Percentiles rank a stretch among this genome's conserved stretches.
phyloP scores from a whole-genome alignment of 1,284 basidiomycete species.

The Phaffia rhodozyma region DNA sequence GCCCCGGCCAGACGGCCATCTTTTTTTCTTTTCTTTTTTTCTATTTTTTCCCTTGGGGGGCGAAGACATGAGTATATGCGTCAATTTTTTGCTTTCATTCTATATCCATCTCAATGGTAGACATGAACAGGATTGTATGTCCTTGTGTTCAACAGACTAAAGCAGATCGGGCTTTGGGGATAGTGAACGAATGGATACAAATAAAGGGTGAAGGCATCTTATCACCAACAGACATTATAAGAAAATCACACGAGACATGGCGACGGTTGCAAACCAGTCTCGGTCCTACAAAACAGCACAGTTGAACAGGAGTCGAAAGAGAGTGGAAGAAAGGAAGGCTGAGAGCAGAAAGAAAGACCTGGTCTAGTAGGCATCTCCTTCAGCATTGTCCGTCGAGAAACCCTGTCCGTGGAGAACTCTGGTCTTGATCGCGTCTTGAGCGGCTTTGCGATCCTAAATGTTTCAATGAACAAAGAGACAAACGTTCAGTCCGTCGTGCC shows the following conservation, averaged over 20 bases:
- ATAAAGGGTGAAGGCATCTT: too few species aligned
- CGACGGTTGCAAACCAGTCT: constrained; percentile 12
- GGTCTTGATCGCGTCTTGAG: constrained; percentile 30
- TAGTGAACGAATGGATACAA: too few species aligned
- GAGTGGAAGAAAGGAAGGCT: not conserved
- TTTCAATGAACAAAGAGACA: not conserved
- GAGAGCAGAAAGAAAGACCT: not conserved
- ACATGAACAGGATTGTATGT: too few species aligned
- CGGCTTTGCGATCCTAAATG: constrained; percentile 30
- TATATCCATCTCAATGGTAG: too few species aligned
- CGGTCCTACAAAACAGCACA: not conserved
- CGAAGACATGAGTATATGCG: too few species aligned
- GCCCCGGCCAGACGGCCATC: too few species aligned
- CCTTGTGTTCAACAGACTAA: too few species aligned
- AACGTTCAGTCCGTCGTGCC: not conserved
- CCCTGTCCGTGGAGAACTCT: constrained; percentile 31
- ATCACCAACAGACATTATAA: too few species aligned
- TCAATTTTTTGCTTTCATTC: too few species aligned
- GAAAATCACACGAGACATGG: not conserved
- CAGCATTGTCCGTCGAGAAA: constrained; percentile 34
- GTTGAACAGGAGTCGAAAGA: not conserved
- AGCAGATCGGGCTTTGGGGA: too few species aligned
- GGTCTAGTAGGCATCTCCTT: constrained; percentile 36
- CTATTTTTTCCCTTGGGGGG: too few species aligned
- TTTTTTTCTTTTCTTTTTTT: too few species aligned